Evolutionary conservation across 1,284 basidiomycete genomes (phyloP).

Genomic region (Trichosporon sp.): DNA sequence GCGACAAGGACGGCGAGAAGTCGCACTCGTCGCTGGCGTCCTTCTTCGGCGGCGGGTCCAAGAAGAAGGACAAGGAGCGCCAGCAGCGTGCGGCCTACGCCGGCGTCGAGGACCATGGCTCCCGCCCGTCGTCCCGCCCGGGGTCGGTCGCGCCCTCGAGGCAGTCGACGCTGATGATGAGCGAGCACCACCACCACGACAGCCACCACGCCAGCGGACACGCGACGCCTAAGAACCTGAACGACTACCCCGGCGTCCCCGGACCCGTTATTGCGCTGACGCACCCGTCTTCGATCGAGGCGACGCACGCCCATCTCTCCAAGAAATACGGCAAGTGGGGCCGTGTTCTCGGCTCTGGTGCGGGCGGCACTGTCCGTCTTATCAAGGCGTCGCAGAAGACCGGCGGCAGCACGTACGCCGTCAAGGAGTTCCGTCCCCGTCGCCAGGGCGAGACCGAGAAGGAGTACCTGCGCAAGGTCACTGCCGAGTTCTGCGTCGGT

Average conservation of each 20-base stretch:
- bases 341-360: conserved; percentile 89
- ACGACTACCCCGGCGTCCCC: conserved; percentile 53
- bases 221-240: conserved; percentile 47
- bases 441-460: conserved; percentile 84
- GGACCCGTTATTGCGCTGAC: conserved; percentile 53
- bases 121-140: conserved; percentile 35
- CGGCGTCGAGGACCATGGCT: conserved; percentile 38
- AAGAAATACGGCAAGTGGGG: conserved; percentile 99
- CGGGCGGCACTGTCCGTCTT: conserved; percentile 94
- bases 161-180: conserved; percentile 43
- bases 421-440: conserved; percentile 95
- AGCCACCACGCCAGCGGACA: conserved; percentile 38
- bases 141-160: conserved; percentile 46
- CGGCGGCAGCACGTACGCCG: conserved; percentile 84
- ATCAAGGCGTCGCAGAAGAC: conserved; percentile 83
- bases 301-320: conserved; percentile 85
- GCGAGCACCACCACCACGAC: conserved; percentile 29
- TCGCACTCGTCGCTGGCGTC: conserved; percentile 54
- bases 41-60: conserved; percentile 55
- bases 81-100: conserved; percentile 47
- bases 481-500: conserved; percentile 97
- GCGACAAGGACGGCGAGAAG: conserved; percentile 56
- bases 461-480: conserved; percentile 99
- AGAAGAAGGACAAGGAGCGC: conserved; percentile 49
- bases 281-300: conserved; percentile 65